phyloP scores from a whole-genome alignment of 139 green algal genomes.

The Coccomyxa sp. region DNA sequence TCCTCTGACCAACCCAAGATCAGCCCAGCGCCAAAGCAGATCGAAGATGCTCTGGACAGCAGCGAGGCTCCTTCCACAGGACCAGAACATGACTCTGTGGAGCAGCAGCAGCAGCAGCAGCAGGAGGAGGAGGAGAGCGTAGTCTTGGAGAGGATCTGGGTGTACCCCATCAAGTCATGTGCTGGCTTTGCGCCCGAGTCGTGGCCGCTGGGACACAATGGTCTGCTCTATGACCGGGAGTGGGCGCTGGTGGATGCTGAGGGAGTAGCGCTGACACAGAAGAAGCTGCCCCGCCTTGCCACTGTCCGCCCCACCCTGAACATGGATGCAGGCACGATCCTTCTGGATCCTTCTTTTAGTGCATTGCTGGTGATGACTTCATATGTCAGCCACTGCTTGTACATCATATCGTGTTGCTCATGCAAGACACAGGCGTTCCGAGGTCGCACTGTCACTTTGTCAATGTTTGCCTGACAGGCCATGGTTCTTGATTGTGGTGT shows the following conservation, averaged over 20 bases:
- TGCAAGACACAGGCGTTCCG: no score
- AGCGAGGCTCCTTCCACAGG: no score
- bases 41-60: no score
- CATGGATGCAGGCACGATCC: conserved; percentile 14
- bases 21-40: no score
- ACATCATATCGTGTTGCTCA: no score
- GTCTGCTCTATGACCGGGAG: conserved; percentile 78
- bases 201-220: conserved; percentile 57
- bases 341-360: background rate
- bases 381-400: no score
- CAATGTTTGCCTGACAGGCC: no score
- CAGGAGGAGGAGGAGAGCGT: background rate
- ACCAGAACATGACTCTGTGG: background rate
- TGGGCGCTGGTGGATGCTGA: conserved; percentile 73
- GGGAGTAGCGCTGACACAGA: conserved; percentile 57
- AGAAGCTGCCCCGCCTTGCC: conserved; percentile 44
- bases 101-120: background rate
- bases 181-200: conserved; percentile 10
- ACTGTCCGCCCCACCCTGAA: conserved; percentile 51
- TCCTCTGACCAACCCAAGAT: no score
- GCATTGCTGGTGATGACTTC: no score
- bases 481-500: no score
- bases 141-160: conserved; percentile 33
- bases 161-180: conserved; percentile 94
- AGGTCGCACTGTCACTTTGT: no score